Evolutionary conservation across 352 stramenopile species (phyloP).

Genomic region (Discostella stelligera): DNA sequence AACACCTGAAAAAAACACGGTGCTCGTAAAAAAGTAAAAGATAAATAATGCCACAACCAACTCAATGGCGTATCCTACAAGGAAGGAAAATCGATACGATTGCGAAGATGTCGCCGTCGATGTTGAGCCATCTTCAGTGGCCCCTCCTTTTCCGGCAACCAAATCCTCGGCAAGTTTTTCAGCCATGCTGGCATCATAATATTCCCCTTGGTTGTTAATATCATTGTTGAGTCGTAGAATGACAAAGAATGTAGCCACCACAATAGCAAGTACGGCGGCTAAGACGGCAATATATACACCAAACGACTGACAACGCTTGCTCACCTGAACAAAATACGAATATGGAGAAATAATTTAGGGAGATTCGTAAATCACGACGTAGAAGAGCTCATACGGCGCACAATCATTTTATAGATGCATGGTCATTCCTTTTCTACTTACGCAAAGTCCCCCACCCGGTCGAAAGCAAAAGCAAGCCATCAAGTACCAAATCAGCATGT

Average conservation of each 20-base stretch:
- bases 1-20: conserved; percentile 67
- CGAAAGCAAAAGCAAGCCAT: conserved; percentile 46
- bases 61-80: conserved; percentile 69
- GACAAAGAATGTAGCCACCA: conserved; percentile 4
- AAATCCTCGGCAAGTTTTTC: conserved; percentile 11
- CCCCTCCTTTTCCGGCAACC: neutral
- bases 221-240: neutral
- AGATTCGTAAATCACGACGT: neutral
- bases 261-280: neutral
- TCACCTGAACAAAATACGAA: neutral
- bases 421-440: conserved; percentile 27
- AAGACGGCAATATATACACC: conserved; percentile 2
- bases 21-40: conserved; percentile 65
- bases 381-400: neutral
- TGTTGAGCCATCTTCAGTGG: conserved; percentile 5
- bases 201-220: conserved; percentile 9
- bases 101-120: conserved; percentile 16
- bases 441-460: conserved; percentile 23
- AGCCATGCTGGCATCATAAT: conserved; percentile 16
- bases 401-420: conserved; percentile 2
- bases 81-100: conserved; percentile 56
- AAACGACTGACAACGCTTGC: neutral
- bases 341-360: neutral
- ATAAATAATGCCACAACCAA: conserved; percentile 64
- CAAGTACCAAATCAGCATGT: conserved; percentile 53